Evolutionary conservation across 2,329 filamentous ascomycete species (phyloP).

Genomic region (Colletotrichum sp.): DNA sequence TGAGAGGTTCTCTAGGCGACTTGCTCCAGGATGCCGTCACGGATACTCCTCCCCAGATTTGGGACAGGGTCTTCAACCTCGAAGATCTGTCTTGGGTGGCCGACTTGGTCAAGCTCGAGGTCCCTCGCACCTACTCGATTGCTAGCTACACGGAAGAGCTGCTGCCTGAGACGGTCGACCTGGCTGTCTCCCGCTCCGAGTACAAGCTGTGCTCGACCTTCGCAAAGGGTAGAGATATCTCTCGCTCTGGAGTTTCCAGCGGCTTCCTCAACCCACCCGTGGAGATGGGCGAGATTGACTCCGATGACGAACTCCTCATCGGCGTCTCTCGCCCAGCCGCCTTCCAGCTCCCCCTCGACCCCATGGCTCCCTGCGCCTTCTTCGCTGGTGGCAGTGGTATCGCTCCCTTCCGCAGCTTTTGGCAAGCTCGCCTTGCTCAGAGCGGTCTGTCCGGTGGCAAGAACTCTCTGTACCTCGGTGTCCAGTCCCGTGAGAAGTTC

Average conservation of each 20-base stretch:
- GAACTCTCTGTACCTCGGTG: conserved; percentile 55
- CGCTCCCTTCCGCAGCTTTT: conserved; percentile 59
- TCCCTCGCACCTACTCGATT: conserved; percentile 59
- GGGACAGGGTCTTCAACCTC: conserved; percentile 55
- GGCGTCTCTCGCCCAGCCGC: conserved; percentile 56
- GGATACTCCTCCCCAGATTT: conserved; percentile 53
- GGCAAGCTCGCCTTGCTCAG: conserved; percentile 47
- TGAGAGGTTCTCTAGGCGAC: conserved; percentile 54
- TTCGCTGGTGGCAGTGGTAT: conserved; percentile 61
- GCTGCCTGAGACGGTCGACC: conserved; percentile 54
- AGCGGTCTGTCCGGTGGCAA: conserved; percentile 40
- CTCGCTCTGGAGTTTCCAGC: conserved; percentile 53
- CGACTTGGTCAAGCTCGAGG: conserved; percentile 52
- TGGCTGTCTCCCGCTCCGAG: conserved; percentile 57
- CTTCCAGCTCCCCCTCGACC: conserved; percentile 57
- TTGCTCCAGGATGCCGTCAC: conserved; percentile 51
- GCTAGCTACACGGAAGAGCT: conserved; percentile 55
- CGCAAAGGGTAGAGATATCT: conserved; percentile 32
- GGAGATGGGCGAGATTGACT: conserved; percentile 38
- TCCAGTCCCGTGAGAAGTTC: conserved; percentile 57
- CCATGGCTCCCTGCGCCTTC: conserved; percentile 55
- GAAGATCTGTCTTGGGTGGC: conserved; percentile 49
- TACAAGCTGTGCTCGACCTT: conserved; percentile 53
- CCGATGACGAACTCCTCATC: conserved; percentile 54
- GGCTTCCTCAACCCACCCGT: conserved; percentile 56